Percentiles rank a stretch among this genome's conserved stretches.
Evolutionary conservation across 2,329 filamentous ascomycete genomes (phyloP).

Genomic region (Hypoxylon sp.): DNA sequence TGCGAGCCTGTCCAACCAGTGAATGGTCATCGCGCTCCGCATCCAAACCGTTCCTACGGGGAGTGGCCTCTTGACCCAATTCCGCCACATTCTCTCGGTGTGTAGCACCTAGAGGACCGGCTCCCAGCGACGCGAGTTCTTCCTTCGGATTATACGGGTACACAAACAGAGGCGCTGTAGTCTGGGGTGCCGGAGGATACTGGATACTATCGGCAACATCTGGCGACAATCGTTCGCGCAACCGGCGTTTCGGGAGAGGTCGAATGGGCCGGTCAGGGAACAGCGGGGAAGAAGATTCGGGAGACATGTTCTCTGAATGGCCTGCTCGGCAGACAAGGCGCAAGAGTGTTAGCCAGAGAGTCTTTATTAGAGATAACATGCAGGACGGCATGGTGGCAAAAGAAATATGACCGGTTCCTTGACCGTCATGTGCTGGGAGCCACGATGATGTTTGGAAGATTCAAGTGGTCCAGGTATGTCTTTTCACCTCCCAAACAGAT

Average conservation of each 20-base stretch:
- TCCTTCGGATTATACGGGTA: constrained; percentile 72
- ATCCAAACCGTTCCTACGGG: constrained; percentile 47
- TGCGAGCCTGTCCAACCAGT: constrained; percentile 44
- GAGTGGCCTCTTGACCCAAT: constrained; percentile 55
- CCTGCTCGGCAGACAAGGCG: constrained; percentile 52
- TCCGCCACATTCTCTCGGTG: constrained; percentile 51
- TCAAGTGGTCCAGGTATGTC: constrained; percentile 6
- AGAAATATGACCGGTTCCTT: constrained; percentile 24
- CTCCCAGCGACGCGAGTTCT: constrained; percentile 56
- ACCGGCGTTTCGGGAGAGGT: constrained; percentile 87
- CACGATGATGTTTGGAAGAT: constrained; percentile 24
- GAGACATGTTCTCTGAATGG: constrained; percentile 68
- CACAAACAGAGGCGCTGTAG: constrained; percentile 80
- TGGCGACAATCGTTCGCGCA: constrained; percentile 88
- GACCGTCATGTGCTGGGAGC: constrained; percentile 4
- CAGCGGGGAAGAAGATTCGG: constrained; percentile 82
- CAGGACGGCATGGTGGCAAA: constrained; percentile 43
- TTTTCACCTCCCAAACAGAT: not conserved
- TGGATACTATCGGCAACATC: constrained; percentile 85
- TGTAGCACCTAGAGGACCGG: constrained; percentile 44
- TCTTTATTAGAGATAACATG: constrained; percentile 40
- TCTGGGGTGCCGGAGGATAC: constrained; percentile 81
- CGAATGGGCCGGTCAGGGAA: constrained; percentile 93
- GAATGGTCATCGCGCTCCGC: constrained; percentile 45
- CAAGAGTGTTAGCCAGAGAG: constrained; percentile 52